Conservation (phyloP, 768 basidiomycete species). For the Pleurotus salmoneostramineus region DNA sequence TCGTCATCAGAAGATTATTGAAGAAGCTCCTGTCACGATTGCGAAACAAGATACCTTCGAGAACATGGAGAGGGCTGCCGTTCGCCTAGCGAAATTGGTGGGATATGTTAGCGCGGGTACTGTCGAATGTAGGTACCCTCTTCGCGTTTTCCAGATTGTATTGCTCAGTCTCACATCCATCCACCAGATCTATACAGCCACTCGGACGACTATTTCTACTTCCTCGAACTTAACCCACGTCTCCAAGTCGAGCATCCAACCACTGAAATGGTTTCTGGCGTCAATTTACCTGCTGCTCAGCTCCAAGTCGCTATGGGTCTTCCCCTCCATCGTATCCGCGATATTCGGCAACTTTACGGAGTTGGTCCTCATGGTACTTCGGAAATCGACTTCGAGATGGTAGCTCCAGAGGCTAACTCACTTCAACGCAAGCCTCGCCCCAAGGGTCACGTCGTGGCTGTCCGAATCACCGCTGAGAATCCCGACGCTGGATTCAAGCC, state of each 20-base stretch:
- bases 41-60: constrained; percentile 90
- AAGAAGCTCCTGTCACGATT: constrained; percentile 98
- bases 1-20: constrained; percentile 99
- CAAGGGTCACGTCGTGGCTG: constrained; percentile 98
- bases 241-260: constrained; percentile 99
- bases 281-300: constrained; percentile 96
- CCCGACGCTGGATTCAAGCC: constrained; percentile 99
- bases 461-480: constrained; percentile 99
- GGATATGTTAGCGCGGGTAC: constrained; percentile 99
- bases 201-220: constrained; percentile 91
- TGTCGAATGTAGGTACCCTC: constrained; percentile 74
- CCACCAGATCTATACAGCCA: constrained; percentile 87
- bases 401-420: constrained; percentile 80
- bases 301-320: constrained; percentile 98
- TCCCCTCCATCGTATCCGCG: constrained; percentile 90
- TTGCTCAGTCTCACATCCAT: constrained; percentile 9
- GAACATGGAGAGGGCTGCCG: constrained; percentile 99
- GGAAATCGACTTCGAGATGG: constrained; percentile 96
- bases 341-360: constrained; percentile 94
- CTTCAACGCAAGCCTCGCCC: constrained; percentile 93
- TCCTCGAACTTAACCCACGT: constrained; percentile 98
- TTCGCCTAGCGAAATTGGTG: constrained; percentile 96
- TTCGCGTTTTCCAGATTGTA: constrained; percentile 3
- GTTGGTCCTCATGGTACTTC: constrained; percentile 85
- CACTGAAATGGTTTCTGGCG: constrained; percentile 99